Evolutionary conservation across 2,329 filamentous ascomycete genomes (phyloP), one percentile per base, ranked within the genome.

Genomic region (Fonsecaea monophora): DNA sequence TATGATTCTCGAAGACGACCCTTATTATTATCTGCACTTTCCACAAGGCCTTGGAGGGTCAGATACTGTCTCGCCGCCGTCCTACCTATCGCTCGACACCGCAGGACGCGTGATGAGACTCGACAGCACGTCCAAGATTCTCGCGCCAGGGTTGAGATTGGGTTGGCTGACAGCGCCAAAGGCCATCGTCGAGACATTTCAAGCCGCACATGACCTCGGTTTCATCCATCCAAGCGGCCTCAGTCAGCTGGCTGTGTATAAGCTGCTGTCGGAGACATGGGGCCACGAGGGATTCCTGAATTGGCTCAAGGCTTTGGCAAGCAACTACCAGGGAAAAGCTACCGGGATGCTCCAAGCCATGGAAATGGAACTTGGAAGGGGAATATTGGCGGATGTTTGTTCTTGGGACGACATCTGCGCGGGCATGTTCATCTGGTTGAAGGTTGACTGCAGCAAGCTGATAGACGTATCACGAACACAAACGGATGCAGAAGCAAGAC

Each of bases 211-310:
- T 35, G 55, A 58, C 42, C 21, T 58, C 4, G 40, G 58, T 6
- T 60, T 60, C 15, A n/a, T 50, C 42, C 58, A 53, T n/a, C 34
- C 58, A 8, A 60, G 58, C 42, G 58, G 58, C 3, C 18, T 60
- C n/a, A 60, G 58, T 13, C 42, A 60, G 45, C 58, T 79, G 12
- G 75, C 68, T 15, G 32, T 45, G 37, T 58, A 45, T 12, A 58
- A 58, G 55, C 55, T 58, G n/a, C 12, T 58, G 25, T 58, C 55
- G 6, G 55, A 58, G 55, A 58, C 55, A 8, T 58, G 55, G 55
- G 55, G 55, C 5, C 55, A 58, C 32, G 55, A 42, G 32, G 55
- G 55, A 32, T 58, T 58, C 37, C 37, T 58, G 37, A 18, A 40
- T 9, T 58, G 55, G 55, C 55, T 58, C 10, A 34, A 58, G 15